phyloP scores from a whole-genome alignment of 2,329 filamentous ascomycete genomes.

The Paramyrothecium roridum region DNA sequence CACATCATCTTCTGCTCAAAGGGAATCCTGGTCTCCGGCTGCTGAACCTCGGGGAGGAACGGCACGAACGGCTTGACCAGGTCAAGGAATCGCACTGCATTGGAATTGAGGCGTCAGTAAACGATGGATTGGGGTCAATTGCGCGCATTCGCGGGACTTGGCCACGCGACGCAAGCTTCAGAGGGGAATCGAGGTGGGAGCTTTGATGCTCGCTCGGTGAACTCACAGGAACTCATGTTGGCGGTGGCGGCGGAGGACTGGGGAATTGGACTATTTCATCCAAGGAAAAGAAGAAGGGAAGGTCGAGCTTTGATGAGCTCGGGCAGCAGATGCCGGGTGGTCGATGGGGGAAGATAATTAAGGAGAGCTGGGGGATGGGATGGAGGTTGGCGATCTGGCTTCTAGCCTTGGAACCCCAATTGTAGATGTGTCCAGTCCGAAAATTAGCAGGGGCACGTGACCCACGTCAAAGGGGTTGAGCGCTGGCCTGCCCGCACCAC shows the following conservation, averaged over 20 bases:
- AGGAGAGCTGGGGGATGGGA: constrained; percentile 29
- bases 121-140: constrained; percentile 16
- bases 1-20: constrained; percentile 99
- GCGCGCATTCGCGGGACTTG: constrained; percentile 9
- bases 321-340: constrained; percentile 23
- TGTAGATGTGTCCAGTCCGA: constrained; percentile 46
- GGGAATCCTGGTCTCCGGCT: constrained; percentile 95
- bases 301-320: constrained; percentile 35
- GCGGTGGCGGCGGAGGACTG: constrained; percentile 29
- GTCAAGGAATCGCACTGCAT: constrained; percentile 94
- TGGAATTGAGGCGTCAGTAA: constrained; percentile 20
- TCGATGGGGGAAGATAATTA: constrained; percentile 28
- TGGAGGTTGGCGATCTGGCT: constrained; percentile 40
- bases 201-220: constrained; percentile 8
- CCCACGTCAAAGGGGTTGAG: constrained; percentile 7
- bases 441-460: constrained; percentile 34
- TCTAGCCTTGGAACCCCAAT: constrained; percentile 30
- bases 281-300: constrained; percentile 28
- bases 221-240: constrained; percentile 57
- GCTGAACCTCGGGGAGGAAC: constrained; percentile 98
- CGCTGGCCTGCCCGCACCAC: background rate
- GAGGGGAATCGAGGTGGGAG: constrained; percentile 11
- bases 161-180: constrained; percentile 4
- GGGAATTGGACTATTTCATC: constrained; percentile 37
- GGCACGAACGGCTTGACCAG: constrained; percentile 99